Evolutionary conservation across 192 early-diverging fungal species (phyloP), one percentile per base, ranked within the genome.

Genomic region (Spinellus fusiger): DNA sequence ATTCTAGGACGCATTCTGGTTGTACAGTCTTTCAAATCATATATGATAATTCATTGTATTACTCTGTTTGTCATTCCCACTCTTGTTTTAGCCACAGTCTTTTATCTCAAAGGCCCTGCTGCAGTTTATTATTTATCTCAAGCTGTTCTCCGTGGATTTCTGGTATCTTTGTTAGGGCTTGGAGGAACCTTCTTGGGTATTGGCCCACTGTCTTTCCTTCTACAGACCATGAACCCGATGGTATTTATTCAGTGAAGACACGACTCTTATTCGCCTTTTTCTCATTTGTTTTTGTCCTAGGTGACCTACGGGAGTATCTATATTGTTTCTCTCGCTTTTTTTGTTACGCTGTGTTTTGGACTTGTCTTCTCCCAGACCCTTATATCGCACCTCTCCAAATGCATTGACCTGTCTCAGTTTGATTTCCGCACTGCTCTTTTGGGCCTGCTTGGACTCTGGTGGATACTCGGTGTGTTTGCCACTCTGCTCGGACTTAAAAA

Each of bases 391-490:
- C 2, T 51, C 4, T 51, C 49, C 20, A 10, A 4, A 13, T 22
- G 20, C 26, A 10, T 51, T 12, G 12, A 12, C 2, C 20, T 29
- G 2, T 4, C 49, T 27, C 27, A 23, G 49, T 4, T 2, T 29
- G 31, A 63, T 25, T 23, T 44, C 5, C n/a, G 31, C 31, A 44
- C 40, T 9, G 37, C 27, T 25, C 33, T 38, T 12, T 49, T 56
- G 29, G 73, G 73, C 29, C 57, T 80, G 38, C 59, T 71, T 15
- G 59, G 58, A 18, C 62, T 77, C 12, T 77, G 73, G 73, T 80
- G 75, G 75, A 49, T 76, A 0, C 47, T 77, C 9, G 44, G 74
- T 46, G 62, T 67, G 0, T 34, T 38, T 3, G 66, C 78, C 7
- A 68, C 64, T 0, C 0, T 59, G 37, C 10, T 62, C 2, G 75